Evolutionary conservation across 1,284 basidiomycete genomes (phyloP).

Genomic region (Trichosporon ovoides): DNA sequence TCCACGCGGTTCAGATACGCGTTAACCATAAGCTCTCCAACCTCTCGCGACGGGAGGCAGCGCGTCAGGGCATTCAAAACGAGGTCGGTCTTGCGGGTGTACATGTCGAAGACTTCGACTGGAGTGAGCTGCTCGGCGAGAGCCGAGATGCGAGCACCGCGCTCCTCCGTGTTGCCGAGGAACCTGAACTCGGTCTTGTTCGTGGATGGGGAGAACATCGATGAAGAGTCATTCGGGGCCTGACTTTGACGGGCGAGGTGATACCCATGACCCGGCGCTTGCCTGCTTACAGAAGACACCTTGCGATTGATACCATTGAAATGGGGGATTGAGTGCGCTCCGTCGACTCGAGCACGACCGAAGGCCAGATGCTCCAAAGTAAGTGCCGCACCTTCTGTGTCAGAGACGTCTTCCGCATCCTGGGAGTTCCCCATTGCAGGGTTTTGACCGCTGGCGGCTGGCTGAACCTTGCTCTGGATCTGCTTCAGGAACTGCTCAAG

Average conservation of each 20-base stretch:
- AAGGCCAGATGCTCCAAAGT: slow-evolving; percentile 49
- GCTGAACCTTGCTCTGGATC: slow-evolving; percentile 12
- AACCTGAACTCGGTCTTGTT: neutral
- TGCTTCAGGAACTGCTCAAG: slow-evolving; percentile 40
- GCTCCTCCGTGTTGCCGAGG: slow-evolving; percentile 26
- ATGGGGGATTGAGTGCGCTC: slow-evolving; percentile 37
- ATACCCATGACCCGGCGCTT: slow-evolving; percentile 38
- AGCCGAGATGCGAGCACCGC: slow-evolving; percentile 28
- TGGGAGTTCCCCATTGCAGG: neutral
- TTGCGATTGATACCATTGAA: slow-evolving; percentile 27
- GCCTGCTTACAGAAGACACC: slow-evolving; percentile 26
- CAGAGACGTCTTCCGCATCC: slow-evolving; percentile 34
- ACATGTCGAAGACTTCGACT: slow-evolving; percentile 43
- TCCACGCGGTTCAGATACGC: slow-evolving; percentile 46
- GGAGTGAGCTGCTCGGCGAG: slow-evolving; percentile 42
- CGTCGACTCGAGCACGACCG: slow-evolving; percentile 41
- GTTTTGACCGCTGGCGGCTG: slow-evolving; percentile 7
- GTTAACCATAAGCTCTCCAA: slow-evolving; percentile 44
- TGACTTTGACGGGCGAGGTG: slow-evolving; percentile 28
- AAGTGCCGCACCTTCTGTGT: slow-evolving; percentile 49
- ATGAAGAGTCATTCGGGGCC: neutral
- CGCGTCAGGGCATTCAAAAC: slow-evolving; percentile 42
- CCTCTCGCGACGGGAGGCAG: slow-evolving; percentile 41
- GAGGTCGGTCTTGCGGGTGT: slow-evolving; percentile 43
- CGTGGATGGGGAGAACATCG: neutral